Evolutionary conservation across 2,329 filamentous ascomycete species (phyloP).

Genomic region (Leptosphaerulina australis): DNA sequence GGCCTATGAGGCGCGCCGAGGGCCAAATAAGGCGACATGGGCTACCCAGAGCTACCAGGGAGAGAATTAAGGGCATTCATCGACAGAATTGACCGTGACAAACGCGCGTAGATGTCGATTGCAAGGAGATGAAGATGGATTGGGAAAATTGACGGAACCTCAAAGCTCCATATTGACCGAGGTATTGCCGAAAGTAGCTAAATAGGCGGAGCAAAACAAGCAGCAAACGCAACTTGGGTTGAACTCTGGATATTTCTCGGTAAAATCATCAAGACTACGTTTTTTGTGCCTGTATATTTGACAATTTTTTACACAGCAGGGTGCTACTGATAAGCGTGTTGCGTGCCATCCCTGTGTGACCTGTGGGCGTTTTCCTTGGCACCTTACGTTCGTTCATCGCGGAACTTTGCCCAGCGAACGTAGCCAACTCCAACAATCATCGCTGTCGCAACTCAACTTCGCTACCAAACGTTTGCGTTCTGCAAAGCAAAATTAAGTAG

Average conservation of each 20-base stretch:
- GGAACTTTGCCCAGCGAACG: conserved; percentile 35
- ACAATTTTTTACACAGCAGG: background rate
- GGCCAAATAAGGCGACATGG: conserved; percentile 28
- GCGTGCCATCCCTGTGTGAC: conserved; percentile 11
- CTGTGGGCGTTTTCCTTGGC: conserved; percentile 32
- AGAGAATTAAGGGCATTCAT: conserved; percentile 48
- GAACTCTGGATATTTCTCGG: background rate
- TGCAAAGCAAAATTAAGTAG: conserved; percentile 3
- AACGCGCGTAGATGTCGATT: conserved; percentile 24
- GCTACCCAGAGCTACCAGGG: conserved; percentile 44
- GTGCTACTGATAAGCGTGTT: background rate
- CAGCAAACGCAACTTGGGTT: background rate
- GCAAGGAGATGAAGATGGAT: conserved; percentile 14
- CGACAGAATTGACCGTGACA: conserved; percentile 26
- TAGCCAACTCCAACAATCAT: conserved; percentile 25
- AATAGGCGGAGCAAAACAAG: background rate
- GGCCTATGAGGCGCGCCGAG: conserved; percentile 21
- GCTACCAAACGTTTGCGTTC: conserved; percentile 22
- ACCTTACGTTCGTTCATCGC: conserved; percentile 32
- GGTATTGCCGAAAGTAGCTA: conserved; percentile 2
- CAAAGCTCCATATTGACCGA: background rate
- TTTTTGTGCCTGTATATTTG: background rate
- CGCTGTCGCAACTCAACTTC: conserved; percentile 22
- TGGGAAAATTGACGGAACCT: conserved; percentile 16
- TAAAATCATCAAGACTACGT: background rate